A percentile compares a stretch with the other conserved stretches of the same genome.
Evolutionary conservation across 768 basidiomycete species (phyloP).

Genomic region (Russula abietina): DNA sequence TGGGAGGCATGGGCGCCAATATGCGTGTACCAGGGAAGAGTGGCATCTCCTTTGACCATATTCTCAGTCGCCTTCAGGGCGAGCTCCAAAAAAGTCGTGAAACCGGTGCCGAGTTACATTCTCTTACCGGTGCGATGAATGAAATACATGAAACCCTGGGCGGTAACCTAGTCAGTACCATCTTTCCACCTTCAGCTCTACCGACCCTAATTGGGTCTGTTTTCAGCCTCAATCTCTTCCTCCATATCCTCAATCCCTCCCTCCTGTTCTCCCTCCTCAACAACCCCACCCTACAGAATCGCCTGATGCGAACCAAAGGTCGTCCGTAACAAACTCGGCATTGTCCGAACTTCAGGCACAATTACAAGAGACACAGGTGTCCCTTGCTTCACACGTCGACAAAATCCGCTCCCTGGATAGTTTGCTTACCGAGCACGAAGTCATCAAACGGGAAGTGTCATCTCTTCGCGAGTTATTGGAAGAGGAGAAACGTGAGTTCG

Average conservation of each 20-base stretch:
- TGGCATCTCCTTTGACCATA: constrained; percentile 88
- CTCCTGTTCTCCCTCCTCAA: constrained; percentile 46
- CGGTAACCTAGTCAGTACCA: constrained; percentile 61
- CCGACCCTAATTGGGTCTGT: not conserved
- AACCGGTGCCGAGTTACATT: constrained; percentile 79
- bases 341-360: constrained; percentile 72
- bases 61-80: constrained; percentile 79
- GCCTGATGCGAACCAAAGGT: constrained; percentile 22
- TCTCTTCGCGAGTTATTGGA: constrained; percentile 69
- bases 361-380: constrained; percentile 76
- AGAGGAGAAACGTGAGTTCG: constrained; percentile 50
- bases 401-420: constrained; percentile 79
- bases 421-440: constrained; percentile 78
- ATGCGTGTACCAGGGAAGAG: constrained; percentile 74
- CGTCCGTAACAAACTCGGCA: constrained; percentile 30
- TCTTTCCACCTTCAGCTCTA: not conserved
- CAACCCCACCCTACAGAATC: constrained; percentile 28
- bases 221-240: constrained; percentile 54
- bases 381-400: constrained; percentile 71
- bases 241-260: constrained; percentile 58
- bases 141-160: constrained; percentile 92
- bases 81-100: constrained; percentile 96
- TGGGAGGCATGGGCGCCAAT: constrained; percentile 72
- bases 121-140: constrained; percentile 68
- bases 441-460: constrained; percentile 70